Base-by-base conservation (phyloP, 305 asterid species). In the Fraxinus ornus region DNA sequence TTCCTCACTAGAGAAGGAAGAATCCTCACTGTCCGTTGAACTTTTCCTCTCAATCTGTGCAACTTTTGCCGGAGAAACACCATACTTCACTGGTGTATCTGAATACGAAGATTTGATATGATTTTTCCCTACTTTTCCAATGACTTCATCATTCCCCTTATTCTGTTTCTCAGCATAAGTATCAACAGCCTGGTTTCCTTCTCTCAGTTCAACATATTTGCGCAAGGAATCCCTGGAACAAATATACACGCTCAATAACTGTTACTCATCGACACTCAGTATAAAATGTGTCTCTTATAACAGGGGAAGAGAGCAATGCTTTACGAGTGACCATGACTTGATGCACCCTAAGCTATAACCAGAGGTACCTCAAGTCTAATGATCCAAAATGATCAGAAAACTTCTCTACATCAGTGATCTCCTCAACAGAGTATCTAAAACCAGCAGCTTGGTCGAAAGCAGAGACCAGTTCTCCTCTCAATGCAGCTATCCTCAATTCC, bases 31-130 rank as follows among this genome's bases (percentile, higher is more conserved):
- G 75, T 80, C 99, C 1, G 96, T 90, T 78, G 97, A 93, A 89
- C 92, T 88, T 85, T 89, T 95, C 75, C 99, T 91, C 91, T 97
- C 99, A 39, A 86, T 80, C 83, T 88, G 91, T 15, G 98, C 98
- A 80, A 84, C 96, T 91, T 93, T 92, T 76, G 98, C 98, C 12
- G 98, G 98, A 76, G 99, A 94, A 85, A 89, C 97, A 79, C 91
- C 94, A 84, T 92, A 93, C 81, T 84, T 84, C 52, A 94, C 97
- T 26, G 85, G 91, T 55, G 86, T 72, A 47, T 84, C 94, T 13
- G 92, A 86, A 64, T 84, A 86, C 35, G 81, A 39, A 55, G 89
- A 81, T 84, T 80, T 80, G 28, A 72, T 55, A 75, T 77, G 85
- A 60, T 83, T 52, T 79, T 39, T 85, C 75, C 83, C 89, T 86